Percentiles rank a stretch among this genome's conserved stretches.
Conservation (phyloP, 148 eudicot genomes). For the Linanthus parryae region DNA sequence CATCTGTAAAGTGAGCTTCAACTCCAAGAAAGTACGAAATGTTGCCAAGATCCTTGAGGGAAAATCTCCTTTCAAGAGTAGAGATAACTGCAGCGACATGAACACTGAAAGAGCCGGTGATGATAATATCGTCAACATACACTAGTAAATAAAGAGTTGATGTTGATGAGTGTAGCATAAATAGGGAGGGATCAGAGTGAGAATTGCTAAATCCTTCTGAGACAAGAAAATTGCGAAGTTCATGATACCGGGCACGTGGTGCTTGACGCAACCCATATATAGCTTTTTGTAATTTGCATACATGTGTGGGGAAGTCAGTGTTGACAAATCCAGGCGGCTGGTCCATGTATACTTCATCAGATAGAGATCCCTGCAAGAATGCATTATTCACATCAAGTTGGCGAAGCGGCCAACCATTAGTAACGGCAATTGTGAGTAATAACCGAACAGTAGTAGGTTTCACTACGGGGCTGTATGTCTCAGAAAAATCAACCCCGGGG, state of each 20-base stretch:
- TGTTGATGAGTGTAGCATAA: too few relatives aligned
- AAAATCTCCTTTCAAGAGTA: too few relatives aligned
- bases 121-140: too few relatives aligned
- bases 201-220: background rate
- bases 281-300: background rate
- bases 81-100: too few relatives aligned
- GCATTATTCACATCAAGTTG: too few relatives aligned
- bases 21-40: too few relatives aligned
- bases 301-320: background rate
- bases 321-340: background rate
- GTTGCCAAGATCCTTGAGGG: too few relatives aligned
- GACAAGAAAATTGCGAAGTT: background rate
- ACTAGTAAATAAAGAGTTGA: too few relatives aligned
- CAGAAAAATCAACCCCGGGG: too few relatives aligned
- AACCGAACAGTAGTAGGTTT: background rate
- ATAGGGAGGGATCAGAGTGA: background rate
- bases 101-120: too few relatives aligned
- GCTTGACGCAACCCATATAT: background rate
- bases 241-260: background rate
- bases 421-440: background rate
- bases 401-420: too few relatives aligned
- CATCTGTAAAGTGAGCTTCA: too few relatives aligned
- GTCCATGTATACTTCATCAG: background rate
- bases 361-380: background rate
- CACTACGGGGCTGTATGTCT: background rate